Base-by-base conservation (phyloP, 495 filamentous ascomycete genomes). In the Lepraria neglecta region DNA sequence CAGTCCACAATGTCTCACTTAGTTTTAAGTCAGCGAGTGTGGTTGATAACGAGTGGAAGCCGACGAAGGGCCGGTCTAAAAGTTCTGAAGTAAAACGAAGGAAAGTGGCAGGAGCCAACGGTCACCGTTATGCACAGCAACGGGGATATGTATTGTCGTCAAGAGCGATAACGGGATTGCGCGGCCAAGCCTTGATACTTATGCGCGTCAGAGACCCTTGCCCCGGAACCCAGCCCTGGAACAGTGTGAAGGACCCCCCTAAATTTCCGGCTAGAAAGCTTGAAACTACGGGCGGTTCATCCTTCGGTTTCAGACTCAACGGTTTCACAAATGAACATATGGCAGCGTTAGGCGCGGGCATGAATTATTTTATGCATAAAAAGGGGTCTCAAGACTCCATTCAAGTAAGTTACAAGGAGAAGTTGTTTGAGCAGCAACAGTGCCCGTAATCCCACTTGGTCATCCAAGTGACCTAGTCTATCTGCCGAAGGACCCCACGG, bases 381-480 rank as follows among this genome's bases (percentile, higher is more conserved):
- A 9, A 54, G 17, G 51, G 51, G 19, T 1, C 11, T 21, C 51
- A 54, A 35, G 48, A 35, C 35, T 35, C 21, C 31, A 54, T 54
- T n/a, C 51, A 54, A 30, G 30, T 54, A 11, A 33, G 6, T 6
- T 54, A 38, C 31, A 6, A 35, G 19, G 0, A 54, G 28, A 54
- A 30, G 21, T 33, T 5, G 15, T 40, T 50, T 21, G 54, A 56
- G 35, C 11, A 17, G 56, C 24, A 12, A 33, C 46, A 51, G 45
- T 9, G 43, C 24, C 24, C 56, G 19, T 48, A 31, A 27, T 15
- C 30, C 44, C 15, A 6, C 9, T 1, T 28, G 14, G 12, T 44
- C 47, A 40, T 60, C 58, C 24, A 60, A 51, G 42, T 42, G 7
- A 42, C 35, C 42, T 19, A 48, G 24, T 60, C 35, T 43, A 52